Evolutionary conservation across 106 monocot species (phyloP).

Genomic region (Allium cepa): DNA sequence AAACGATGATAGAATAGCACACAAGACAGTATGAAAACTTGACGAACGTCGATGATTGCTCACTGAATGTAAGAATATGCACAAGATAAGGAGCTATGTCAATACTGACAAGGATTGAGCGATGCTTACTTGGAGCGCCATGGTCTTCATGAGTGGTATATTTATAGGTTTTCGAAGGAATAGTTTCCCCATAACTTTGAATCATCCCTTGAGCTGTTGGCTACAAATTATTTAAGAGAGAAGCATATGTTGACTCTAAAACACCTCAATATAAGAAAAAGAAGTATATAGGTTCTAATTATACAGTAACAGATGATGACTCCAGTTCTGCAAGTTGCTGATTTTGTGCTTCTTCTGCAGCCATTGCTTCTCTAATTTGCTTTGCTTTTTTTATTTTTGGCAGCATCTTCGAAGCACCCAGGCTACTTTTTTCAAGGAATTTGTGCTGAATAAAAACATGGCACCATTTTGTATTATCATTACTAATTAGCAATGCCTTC

Average conservation of each 20-base stretch:
- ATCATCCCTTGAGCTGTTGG: slow-evolving; percentile 20
- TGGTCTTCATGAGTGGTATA: slow-evolving; percentile 18
- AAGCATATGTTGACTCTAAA: slow-evolving; percentile 1
- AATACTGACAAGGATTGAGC: background rate
- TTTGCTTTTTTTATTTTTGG: slow-evolving; percentile 84
- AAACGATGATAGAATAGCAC: too few species aligned
- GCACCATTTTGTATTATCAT: too few species aligned
- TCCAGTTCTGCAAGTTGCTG: slow-evolving; percentile 15
- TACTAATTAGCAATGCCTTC: too few species aligned
- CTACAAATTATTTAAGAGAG: slow-evolving; percentile 18
- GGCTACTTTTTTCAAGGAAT: slow-evolving; percentile 81
- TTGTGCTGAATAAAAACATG: slow-evolving; percentile 58
- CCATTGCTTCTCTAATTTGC: slow-evolving; percentile 65
- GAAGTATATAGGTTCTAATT: slow-evolving; percentile 1
- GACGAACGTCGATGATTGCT: too few species aligned
- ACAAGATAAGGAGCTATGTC: too few species aligned
- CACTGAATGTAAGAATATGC: too few species aligned
- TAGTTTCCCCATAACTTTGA: slow-evolving; percentile 51
- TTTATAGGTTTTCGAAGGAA: slow-evolving; percentile 49
- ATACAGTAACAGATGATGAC: slow-evolving; percentile 21
- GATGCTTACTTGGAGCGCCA: slow-evolving; percentile 18
- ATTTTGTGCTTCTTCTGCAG: slow-evolving; percentile 50
- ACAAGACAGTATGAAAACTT: too few species aligned
- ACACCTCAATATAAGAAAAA: background rate
- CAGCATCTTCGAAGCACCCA: slow-evolving; percentile 84